Evolutionary conservation across 805 yeast genomes (phyloP).

Genomic region (Diddensiella caesifluorescens): DNA sequence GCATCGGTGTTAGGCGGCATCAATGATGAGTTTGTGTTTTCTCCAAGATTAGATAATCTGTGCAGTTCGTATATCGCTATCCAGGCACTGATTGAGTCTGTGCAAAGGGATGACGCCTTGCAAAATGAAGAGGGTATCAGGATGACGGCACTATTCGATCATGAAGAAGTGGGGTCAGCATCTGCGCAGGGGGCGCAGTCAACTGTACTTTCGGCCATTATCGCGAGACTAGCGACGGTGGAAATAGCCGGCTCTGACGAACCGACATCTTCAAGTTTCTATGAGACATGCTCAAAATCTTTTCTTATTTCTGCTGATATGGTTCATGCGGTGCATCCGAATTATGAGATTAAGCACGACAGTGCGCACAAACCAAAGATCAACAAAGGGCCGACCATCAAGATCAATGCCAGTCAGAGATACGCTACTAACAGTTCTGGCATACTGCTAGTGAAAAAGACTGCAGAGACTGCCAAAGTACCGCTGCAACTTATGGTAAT

Average conservation of each 20-base stretch:
- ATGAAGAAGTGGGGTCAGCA: slow-evolving; percentile 90
- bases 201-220: slow-evolving; percentile 73
- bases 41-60: slow-evolving; percentile 87
- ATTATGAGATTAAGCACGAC: slow-evolving; percentile 74
- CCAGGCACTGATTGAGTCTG: slow-evolving; percentile 57
- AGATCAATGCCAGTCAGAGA: slow-evolving; percentile 90
- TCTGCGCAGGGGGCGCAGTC: slow-evolving; percentile 98
- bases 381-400: slow-evolving; percentile 88
- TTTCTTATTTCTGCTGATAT: slow-evolving; percentile 89
- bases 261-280: slow-evolving; percentile 24
- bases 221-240: slow-evolving; percentile 58
- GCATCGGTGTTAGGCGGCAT: slow-evolving; percentile 81
- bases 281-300: slow-evolving; percentile 46
- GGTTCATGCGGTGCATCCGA: slow-evolving; percentile 97
- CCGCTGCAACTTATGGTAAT: slow-evolving; percentile 93
- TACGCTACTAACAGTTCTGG: slow-evolving; percentile 94
- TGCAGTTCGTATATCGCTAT: slow-evolving; percentile 81
- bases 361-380: slow-evolving; percentile 69
- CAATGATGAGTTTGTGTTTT: slow-evolving; percentile 82
- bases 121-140: slow-evolving; percentile 54
- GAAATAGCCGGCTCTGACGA: slow-evolving; percentile 35
- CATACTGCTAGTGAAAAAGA: slow-evolving; percentile 63
- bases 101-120: slow-evolving; percentile 35
- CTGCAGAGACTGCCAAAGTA: slow-evolving; percentile 62
- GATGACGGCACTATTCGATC: slow-evolving; percentile 82